These are phyloP conservation scores for Bocquillonia castaneifolia DNA, from an alignment of 441 rosid genomes.

Conservation along the genomic window DNA sequence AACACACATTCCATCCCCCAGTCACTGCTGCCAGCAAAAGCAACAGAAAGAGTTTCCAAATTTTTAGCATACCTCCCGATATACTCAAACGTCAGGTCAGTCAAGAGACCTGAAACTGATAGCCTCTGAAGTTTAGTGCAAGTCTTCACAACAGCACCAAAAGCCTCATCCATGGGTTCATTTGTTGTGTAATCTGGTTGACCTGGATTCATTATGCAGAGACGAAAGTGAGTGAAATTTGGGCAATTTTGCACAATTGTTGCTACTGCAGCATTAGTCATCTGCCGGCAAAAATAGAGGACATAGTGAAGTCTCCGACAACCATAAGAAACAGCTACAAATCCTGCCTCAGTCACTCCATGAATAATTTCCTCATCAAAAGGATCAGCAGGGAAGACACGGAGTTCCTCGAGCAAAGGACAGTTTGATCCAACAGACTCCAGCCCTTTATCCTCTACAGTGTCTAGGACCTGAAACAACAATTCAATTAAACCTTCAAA, in stretches of 20 bases:
- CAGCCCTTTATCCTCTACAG: slow-evolving; percentile 63
- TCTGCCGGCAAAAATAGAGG: slow-evolving; percentile 61
- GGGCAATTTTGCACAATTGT: slow-evolving; percentile 62
- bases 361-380: slow-evolving; percentile 46
- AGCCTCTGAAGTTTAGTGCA: slow-evolving; percentile 65
- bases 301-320: slow-evolving; percentile 58
- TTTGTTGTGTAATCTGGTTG: slow-evolving; percentile 57
- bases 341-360: slow-evolving; percentile 56
- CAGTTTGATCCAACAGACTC: slow-evolving; percentile 52
- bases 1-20: slow-evolving; percentile 58
- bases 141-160: slow-evolving; percentile 64
- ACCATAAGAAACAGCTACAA: slow-evolving; percentile 60
- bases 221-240: slow-evolving; percentile 62
- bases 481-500: slow-evolving; percentile 1
- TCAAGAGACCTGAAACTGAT: slow-evolving; percentile 58
- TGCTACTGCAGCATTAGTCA: slow-evolving; percentile 68
- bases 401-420: slow-evolving; percentile 61
- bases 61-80: slow-evolving; percentile 61
- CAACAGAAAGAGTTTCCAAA: slow-evolving; percentile 63
- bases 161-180: slow-evolving; percentile 66
- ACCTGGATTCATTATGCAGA: slow-evolving; percentile 63
- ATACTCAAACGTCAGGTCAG: slow-evolving; percentile 55
- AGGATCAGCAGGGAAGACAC: slow-evolving; percentile 67
- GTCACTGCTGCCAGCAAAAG: slow-evolving; percentile 66
- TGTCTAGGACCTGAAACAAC: slow-evolving; percentile 54